Evolutionary conservation across 805 yeast genomes (phyloP), one percentile per base, ranked within the genome.

Genomic region (Wickerhamiella bombiphila): DNA sequence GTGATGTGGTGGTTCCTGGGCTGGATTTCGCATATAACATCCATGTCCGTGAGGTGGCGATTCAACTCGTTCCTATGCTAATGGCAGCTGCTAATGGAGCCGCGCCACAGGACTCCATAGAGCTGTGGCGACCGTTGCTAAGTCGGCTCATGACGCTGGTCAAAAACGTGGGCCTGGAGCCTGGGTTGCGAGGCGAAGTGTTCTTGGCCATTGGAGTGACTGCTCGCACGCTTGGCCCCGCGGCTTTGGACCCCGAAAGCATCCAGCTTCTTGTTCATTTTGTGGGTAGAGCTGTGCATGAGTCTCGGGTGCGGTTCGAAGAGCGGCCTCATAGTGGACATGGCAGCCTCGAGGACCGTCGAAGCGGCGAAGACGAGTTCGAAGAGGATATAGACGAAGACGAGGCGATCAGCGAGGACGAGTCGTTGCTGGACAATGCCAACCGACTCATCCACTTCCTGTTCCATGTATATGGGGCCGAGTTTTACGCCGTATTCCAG

Each of bases 41-140:
- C 57, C 94, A 93, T 28, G 97, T 88, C 4, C 74, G 97, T 49
- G 82, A 80, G 20, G 72, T 88, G n/a, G 85, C 94, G 33, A 86
- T 95, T 2, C 70, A 76, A 43, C 69, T 86, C 4, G 73, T 86
- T 51, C 85, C 96, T 2, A 74, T 83, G 3, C 63, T 88, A 38
- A 62, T 91, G 42, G 61, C 71, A 38, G 73, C 81, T 45, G 66
- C 77, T n/a, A 62, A 66, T 42, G 52, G 69, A 3, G 68, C 69
- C n/a, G 62, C 59, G 9, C 26, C 52, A 31, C 70, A 83, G 3
- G 64, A 66, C 46, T 72, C 83, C 2, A 57, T 73, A 34, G 69
- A 69, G 21, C 59, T 82, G 32, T 88, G 94, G 94, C 63, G 70
- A 21, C 66, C 72, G 39, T 71, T 83, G 37, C 69, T 79, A 32